Conservation (phyloP, 1,284 basidiomycete species). For the Boletus sp. region DNA sequence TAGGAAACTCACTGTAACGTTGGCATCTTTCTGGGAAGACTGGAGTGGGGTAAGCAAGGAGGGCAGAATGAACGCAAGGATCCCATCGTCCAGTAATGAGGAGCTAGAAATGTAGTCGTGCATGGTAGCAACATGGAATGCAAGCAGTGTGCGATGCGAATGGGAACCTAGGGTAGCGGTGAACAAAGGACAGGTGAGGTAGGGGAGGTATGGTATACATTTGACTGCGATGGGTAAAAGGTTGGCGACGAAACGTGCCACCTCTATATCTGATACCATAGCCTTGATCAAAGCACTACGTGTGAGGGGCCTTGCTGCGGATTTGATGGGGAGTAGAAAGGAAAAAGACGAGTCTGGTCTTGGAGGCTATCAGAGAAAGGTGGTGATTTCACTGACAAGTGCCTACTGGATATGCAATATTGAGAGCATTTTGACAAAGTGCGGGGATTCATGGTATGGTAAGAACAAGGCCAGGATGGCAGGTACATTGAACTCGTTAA, state of each 20-base stretch:
- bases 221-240: slow-evolving; percentile 62
- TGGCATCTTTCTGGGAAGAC: slow-evolving; percentile 36
- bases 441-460: slow-evolving; percentile 92
- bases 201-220: slow-evolving; percentile 31
- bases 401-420: slow-evolving; percentile 76
- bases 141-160: slow-evolving; percentile 71
- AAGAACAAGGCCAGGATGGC: slow-evolving; percentile 81
- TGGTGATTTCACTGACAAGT: not conserved
- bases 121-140: slow-evolving; percentile 81
- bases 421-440: slow-evolving; percentile 91
- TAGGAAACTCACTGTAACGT: slow-evolving; percentile 49
- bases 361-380: slow-evolving; percentile 7
- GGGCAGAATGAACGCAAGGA: slow-evolving; percentile 58
- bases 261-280: slow-evolving; percentile 68
- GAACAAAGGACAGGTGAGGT: not conserved
- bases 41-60: slow-evolving; percentile 59
- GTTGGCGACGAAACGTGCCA: slow-evolving; percentile 67
- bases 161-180: slow-evolving; percentile 22
- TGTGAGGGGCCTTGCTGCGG: slow-evolving; percentile 68
- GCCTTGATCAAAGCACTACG: slow-evolving; percentile 66
- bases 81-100: slow-evolving; percentile 57
- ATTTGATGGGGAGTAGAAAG: slow-evolving; percentile 74
- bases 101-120: slow-evolving; percentile 72
- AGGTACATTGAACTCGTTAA: slow-evolving; percentile 91
- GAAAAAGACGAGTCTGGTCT: slow-evolving; percentile 53